phyloP scores from a whole-genome alignment of 345 rosid species.

The Citrus sinensis region DVS_A1.0 CM039163.1:889501-890000 shows the following conservation, averaged over 20 bases:
- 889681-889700: conserved; percentile 11
- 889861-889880: conserved; percentile 28
- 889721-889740: conserved; percentile 9
- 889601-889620: conserved; percentile 11
- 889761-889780: conserved; percentile 10
- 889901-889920: conserved; percentile 34
- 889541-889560: neutral
- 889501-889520: neutral
- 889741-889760: conserved; percentile 16
- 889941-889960: neutral
- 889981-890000: conserved; percentile 62
- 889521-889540: neutral
- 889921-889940: neutral
- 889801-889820: conserved; percentile 20
- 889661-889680: conserved; percentile 1
- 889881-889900: conserved; percentile 32
- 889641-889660: conserved; percentile 11
- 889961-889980: neutral
- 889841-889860: conserved; percentile 28
- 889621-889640: neutral
- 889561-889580: neutral
- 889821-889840: conserved; percentile 23
- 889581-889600: neutral
- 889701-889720: conserved; percentile 6
- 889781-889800: conserved; percentile 17